Base-by-base conservation (phyloP, 305 asterid genomes). In the Striga hermonthica region DNA sequence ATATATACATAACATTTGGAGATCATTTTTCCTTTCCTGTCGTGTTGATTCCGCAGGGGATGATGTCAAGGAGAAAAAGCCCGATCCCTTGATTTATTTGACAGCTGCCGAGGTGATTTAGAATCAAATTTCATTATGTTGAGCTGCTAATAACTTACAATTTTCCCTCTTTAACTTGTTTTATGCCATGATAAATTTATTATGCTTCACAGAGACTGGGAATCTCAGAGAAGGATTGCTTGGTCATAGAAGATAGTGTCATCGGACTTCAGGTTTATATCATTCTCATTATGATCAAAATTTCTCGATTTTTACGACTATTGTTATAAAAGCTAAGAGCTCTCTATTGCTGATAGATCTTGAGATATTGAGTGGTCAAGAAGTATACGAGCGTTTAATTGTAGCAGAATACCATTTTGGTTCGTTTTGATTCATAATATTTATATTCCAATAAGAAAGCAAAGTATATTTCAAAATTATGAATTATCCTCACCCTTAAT, bases 181-280 rank as follows among this genome's bases (percentile, higher is more conserved):
- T 52, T 66, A 64, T 71, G 68, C 41, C 16, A 13, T 58, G 22
- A 31, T 45, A 45, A 71, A 68, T 62, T 39, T 66, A 31, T 50
- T 65, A 53, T 67, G 39, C 49, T 70, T 15, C 67, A 15, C 84
- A 92, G 97, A 83, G 55, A 68, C 81, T 93, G 63, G 94, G 91
- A 9, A 79, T 93, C 43, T 83, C 86, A 7, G 83, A 67, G 72
- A 79, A 54, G 72, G 84, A 86, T 69, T 93, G 97, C 79, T 62
- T 90, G 79, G 98, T 93, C 31, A 86, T 93, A 61, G 98, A 93
- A 79, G 97, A 93, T 68, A 90, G 98, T 69, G 90, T 93, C 78
- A 93, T 93, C 62, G 98, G 98, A 31, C 86, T 93, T 49, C 95
- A 87, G 97, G 98, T 92, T 81, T 48, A 15, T 70, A 60, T 62